Base-by-base conservation (phyloP, 257 asterid genomes). In the Ilex aquifolium region DNA sequence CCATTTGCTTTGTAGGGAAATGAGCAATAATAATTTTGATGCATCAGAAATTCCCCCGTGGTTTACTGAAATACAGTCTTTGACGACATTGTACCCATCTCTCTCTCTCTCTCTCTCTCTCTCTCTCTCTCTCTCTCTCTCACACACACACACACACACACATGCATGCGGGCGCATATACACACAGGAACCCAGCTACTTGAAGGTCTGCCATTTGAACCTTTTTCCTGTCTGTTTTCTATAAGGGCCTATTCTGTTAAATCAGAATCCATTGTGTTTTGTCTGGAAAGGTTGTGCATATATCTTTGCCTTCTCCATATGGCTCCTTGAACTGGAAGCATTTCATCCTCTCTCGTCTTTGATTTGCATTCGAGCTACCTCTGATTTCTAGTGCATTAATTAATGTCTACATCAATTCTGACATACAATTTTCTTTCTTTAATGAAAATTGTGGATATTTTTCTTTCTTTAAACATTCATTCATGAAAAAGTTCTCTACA, bases 11-110 rank as follows among this genome's bases (percentile, higher is more conserved):
- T 74, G 65, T 95, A 90, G 97, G 96, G 95, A 86, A 69, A 72
- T 85, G 89, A 88, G 97, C 82, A 90, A 88, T 59, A 90, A 85
- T 63, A 88, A 80, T 80, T 90, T 90, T 58, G 61, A 61, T 42
- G 78, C 82, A 63, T 82, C 95, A 42, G 64, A 57, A 59, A 66
- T 83, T 72, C 97, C 96, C 29, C 65, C 27, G 11, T 83, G 88
- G 88, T 68, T 85, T 76, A 67, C 79, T 51, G 27, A 21, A 21
- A 21, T 21, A 21, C 27, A 21, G 27, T 21, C 27, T 21, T 21
- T 21, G 27, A 21, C 27, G 27, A 21, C 27, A 21, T 21, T 21
- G 27, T 21, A 21, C 27, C 27, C 27, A 21, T 21, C 27, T 76
- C 74, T 63, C 82, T 90, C 73, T 52, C 69, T 69, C 72, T 74